A percentile compares a stretch with the other conserved stretches of the same genome.
These are phyloP conservation scores for Yamadazyma pseudoaaseri DNA, from an alignment of 1,139 yeast genomes.

Conservation along the genomic window DNA sequence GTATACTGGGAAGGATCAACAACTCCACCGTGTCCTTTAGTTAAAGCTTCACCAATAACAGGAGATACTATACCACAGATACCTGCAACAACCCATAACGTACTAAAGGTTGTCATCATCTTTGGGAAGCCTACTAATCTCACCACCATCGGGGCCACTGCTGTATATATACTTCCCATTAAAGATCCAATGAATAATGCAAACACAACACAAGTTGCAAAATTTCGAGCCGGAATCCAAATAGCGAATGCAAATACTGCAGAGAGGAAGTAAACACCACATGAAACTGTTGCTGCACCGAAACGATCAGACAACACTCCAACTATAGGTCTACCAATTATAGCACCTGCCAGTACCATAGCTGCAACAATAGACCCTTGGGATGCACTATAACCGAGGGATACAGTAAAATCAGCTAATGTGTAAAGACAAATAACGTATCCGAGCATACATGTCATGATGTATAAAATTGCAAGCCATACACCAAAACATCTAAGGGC, in stretches of 20 bases:
- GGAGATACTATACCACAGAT: constrained; percentile 29
- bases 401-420: constrained; percentile 29
- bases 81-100: background rate
- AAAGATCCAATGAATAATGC: constrained; percentile 16
- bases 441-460: constrained; percentile 34
- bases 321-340: constrained; percentile 41
- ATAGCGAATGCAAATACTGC: constrained; percentile 47
- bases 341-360: constrained; percentile 43
- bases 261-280: constrained; percentile 29
- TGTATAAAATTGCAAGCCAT: constrained; percentile 24
- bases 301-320: constrained; percentile 44
- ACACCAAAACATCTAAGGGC: constrained; percentile 21
- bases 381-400: constrained; percentile 24
- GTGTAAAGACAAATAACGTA: constrained; percentile 39
- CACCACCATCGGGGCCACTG: constrained; percentile 42
- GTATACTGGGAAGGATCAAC: constrained; percentile 33
- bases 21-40: background rate
- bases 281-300: constrained; percentile 45
- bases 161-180: constrained; percentile 17
- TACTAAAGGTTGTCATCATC: constrained; percentile 24
- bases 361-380: constrained; percentile 52
- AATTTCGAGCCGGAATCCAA: constrained; percentile 64
- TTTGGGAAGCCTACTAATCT: constrained; percentile 11
- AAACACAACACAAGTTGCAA: constrained; percentile 40
- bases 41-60: constrained; percentile 36